Conservation (phyloP, 2,329 filamentous ascomycete genomes). For the Daldinia sp. region DNA sequence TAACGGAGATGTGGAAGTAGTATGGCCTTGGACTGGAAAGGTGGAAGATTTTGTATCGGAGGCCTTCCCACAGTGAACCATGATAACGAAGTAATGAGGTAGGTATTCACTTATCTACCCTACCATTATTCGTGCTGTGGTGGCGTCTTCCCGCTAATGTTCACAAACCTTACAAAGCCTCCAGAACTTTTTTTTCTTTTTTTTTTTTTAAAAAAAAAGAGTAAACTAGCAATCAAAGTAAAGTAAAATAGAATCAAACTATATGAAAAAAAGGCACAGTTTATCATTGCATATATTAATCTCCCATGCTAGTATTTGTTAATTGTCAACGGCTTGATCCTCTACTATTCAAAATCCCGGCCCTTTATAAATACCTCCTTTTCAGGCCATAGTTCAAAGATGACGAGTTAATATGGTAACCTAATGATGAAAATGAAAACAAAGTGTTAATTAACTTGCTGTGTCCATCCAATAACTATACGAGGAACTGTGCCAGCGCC, state of each 20-base stretch:
- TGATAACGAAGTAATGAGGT: neutral
- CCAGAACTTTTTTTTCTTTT: too few relatives aligned
- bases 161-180: neutral
- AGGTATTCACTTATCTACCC: neutral
- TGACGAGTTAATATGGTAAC: too few relatives aligned
- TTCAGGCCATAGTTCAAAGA: too few relatives aligned
- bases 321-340: too few relatives aligned
- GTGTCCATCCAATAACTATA: neutral
- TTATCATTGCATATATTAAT: too few relatives aligned
- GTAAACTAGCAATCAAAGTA: too few relatives aligned
- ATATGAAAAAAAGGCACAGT: too few relatives aligned
- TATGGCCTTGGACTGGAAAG: neutral
- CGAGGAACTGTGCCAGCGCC: neutral
- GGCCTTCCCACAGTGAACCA: neutral
- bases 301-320: too few relatives aligned
- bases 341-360: too few relatives aligned
- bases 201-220: too few relatives aligned
- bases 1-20: neutral
- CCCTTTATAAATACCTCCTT: too few relatives aligned
- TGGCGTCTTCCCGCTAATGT: neutral
- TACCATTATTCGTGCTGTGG: neutral
- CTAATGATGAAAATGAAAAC: neutral
- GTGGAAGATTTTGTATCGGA: neutral
- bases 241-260: too few relatives aligned
- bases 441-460: neutral